These are phyloP conservation scores for Bryopsis sp. DNA, from an alignment of 139 green algal genomes.

Conservation along the genomic window DNA sequence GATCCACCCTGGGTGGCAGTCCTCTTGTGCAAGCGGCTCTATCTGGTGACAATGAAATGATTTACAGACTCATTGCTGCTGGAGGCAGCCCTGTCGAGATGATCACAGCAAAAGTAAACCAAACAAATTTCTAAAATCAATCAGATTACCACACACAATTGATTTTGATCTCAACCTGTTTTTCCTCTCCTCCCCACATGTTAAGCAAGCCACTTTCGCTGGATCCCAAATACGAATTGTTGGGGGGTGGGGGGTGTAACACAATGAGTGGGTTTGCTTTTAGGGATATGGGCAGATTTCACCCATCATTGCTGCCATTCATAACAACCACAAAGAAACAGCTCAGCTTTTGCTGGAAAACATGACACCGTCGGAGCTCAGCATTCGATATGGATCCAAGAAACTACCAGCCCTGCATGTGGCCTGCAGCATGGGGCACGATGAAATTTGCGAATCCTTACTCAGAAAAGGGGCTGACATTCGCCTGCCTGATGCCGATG, in stretches of 20 bases:
- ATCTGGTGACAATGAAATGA: background rate
- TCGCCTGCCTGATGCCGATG: background rate
- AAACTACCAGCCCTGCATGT: constrained; percentile 16
- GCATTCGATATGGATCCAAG: background rate
- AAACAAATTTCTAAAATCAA: no score
- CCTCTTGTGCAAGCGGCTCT: constrained; percentile 13
- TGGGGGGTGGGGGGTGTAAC: no score
- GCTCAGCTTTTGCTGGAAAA: background rate
- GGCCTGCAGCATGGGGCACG: background rate
- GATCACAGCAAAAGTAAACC: constrained; percentile 8
- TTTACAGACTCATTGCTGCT: background rate
- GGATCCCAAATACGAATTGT: no score
- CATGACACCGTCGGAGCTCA: background rate
- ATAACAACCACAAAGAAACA: background rate
- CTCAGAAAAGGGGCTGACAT: constrained; percentile 4
- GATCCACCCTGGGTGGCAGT: no score
- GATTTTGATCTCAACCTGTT: no score
- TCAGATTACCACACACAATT: no score
- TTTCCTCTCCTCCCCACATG: background rate
- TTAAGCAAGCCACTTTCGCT: background rate
- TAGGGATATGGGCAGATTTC: constrained; percentile 11
- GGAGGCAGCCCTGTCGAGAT: background rate
- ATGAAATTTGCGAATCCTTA: constrained; percentile 19
- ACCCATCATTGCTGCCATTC: constrained; percentile 4
- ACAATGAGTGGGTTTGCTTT: background rate